Percentiles rank a stretch among this genome's conserved stretches.
Evolutionary conservation across 75 land plant genomes (phyloP).

Genomic region (Selaginella tamariscina): DNA sequence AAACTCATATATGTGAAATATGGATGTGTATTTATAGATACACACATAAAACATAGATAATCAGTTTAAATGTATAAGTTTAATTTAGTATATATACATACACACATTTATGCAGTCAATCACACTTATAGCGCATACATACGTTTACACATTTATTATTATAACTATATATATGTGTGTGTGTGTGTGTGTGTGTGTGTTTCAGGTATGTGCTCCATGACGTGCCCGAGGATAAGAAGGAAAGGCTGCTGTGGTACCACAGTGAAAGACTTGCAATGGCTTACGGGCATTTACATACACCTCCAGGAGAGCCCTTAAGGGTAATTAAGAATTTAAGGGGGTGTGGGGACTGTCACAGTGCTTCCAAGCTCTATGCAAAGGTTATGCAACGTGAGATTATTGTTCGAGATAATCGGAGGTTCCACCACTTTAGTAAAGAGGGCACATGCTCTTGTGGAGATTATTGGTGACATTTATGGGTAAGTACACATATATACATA

Average conservation of each 20-base stretch:
- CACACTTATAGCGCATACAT: no score
- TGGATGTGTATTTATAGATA: no score
- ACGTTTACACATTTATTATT: no score
- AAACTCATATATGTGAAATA: no score
- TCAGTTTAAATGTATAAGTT: no score
- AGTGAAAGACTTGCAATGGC: constrained; percentile 7
- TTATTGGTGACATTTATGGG: no score
- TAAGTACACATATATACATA: no score
- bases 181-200: no score
- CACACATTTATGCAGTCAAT: no score
- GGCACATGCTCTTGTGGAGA: constrained; percentile 10
- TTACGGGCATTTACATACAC: background rate
- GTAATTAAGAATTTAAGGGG: background rate
- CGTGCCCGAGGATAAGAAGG: constrained; percentile 13
- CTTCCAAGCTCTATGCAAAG: background rate
- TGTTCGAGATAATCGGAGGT: constrained; percentile 3
- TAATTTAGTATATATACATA: no score
- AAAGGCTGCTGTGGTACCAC: constrained; percentile 4
- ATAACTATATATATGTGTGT: no score
- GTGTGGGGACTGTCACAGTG: background rate
- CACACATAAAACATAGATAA: no score
- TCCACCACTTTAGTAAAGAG: constrained; percentile 1
- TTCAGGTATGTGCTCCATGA: constrained; percentile 9
- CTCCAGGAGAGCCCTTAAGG: background rate
- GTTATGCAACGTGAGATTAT: constrained; percentile 3